Percentiles rank a stretch among this genome's conserved stretches.
Evolutionary conservation across 2,329 filamentous ascomycete genomes (phyloP).

Genomic region (Magnaporthiopsis incrustans): DNA sequence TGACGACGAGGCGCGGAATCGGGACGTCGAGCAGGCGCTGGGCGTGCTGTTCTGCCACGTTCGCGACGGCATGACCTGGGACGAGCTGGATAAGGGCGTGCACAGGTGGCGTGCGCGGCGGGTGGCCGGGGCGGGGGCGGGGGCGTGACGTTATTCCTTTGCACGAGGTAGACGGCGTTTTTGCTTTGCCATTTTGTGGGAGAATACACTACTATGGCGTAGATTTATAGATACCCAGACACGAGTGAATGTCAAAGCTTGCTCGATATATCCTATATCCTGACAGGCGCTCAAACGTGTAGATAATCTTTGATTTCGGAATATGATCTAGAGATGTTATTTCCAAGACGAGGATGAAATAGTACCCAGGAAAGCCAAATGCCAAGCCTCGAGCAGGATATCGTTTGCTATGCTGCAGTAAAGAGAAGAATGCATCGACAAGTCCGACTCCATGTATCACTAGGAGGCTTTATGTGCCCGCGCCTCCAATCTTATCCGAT

Average conservation of each 20-base stretch:
- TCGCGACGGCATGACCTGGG: slow-evolving; percentile 66
- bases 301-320: too few species aligned
- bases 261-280: neutral
- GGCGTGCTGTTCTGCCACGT: slow-evolving; percentile 83
- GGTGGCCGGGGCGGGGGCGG: slow-evolving; percentile 22
- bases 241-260: neutral
- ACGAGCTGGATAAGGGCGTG: slow-evolving; percentile 73
- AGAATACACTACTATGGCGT: too few species aligned
- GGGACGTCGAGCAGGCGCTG: slow-evolving; percentile 62
- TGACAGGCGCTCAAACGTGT: too few species aligned
- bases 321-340: neutral
- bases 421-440: neutral
- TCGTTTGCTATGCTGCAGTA: neutral
- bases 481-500: neutral
- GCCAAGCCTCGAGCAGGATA: neutral
- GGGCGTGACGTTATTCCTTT: neutral
- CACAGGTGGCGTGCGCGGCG: slow-evolving; percentile 71
- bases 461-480: neutral
- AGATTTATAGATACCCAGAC: neutral
- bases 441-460: neutral
- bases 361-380: neutral
- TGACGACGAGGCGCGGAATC: slow-evolving; percentile 82
- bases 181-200: too few species aligned
- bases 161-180: too few species aligned
- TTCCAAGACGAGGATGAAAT: neutral